Evolutionary conservation across 495 filamentous ascomycete genomes (phyloP).

Genomic region (Aspergillus campestris): DNA sequence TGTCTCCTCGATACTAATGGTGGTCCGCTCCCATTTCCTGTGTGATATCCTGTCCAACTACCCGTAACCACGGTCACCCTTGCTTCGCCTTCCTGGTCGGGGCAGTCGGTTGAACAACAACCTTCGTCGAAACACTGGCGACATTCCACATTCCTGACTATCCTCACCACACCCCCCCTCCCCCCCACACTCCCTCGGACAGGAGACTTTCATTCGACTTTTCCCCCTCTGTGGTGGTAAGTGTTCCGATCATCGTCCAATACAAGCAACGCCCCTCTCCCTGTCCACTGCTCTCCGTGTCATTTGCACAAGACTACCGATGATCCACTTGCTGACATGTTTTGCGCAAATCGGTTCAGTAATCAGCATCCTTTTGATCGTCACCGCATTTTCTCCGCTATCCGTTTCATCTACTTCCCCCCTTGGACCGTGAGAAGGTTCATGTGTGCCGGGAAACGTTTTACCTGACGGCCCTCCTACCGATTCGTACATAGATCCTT

Average conservation of each 20-base stretch:
- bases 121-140: constrained; percentile 10
- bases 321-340: constrained; percentile 15
- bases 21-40: constrained; percentile 12
- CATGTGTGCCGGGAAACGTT: constrained; percentile 7
- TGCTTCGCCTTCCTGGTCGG: constrained; percentile 17
- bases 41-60: constrained; percentile 10
- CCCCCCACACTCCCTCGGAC: neutral
- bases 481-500: constrained; percentile 12
- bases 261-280: constrained; percentile 1
- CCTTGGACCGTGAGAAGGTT: constrained; percentile 4
- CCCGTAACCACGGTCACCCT: constrained; percentile 5
- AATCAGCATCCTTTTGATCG: constrained; percentile 13
- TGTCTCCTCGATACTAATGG: constrained; percentile 17
- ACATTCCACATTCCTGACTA: constrained; percentile 6
- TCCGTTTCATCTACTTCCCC: constrained; percentile 3
- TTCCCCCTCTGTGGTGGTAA: constrained; percentile 6
- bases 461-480: constrained; percentile 1
- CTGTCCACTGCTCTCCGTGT: constrained; percentile 2
- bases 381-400: constrained; percentile 8
- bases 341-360: constrained; percentile 16
- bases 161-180: constrained; percentile 7
- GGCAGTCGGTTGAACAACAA: constrained; percentile 12
- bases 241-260: neutral
- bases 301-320: neutral
- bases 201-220: neutral